Conservation (phyloP, 108 stramenopile genomes). For the Schizochytrium sp. region DNA sequence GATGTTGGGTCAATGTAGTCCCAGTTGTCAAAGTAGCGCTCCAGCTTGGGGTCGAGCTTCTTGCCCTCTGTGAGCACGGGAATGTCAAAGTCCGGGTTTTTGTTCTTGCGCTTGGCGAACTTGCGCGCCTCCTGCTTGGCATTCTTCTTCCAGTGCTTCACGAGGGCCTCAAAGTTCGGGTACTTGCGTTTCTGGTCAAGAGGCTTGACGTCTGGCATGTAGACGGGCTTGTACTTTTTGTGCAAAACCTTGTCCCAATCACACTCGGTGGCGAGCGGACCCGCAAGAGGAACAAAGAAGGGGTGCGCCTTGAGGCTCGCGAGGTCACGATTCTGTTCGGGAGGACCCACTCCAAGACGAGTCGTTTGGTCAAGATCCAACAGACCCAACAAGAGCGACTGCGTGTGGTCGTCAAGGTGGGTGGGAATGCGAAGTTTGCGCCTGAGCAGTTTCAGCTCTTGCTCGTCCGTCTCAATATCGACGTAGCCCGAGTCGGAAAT, state of each 20-base stretch:
- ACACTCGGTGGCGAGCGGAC: neutral
- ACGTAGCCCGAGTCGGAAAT: neutral
- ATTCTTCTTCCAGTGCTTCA: conserved; percentile 9
- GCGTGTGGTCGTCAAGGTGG: neutral
- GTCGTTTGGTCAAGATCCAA: neutral
- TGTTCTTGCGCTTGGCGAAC: conserved; percentile 6
- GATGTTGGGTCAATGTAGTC: neutral
- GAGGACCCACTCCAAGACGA: neutral
- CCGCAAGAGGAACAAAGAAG: neutral
- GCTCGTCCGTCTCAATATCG: neutral
- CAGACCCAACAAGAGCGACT: neutral
- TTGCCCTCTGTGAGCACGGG: neutral
- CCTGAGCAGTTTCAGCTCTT: neutral
- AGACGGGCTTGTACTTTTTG: conserved; percentile 5
- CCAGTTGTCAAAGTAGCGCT: conserved; percentile 19
- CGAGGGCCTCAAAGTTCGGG: conserved; percentile 12
- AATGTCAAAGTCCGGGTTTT: neutral
- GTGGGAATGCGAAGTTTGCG: neutral
- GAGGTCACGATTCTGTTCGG: neutral
- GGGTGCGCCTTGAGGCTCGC: neutral
- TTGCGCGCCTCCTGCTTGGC: neutral
- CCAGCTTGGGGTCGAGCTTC: neutral
- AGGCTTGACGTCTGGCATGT: neutral
- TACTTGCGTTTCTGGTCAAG: neutral
- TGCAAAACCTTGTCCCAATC: conserved; percentile 1